These are phyloP conservation scores for Saccharomyces mikatae DNA, from an alignment of 805 yeast species.

Conservation along the genomic window DNA sequence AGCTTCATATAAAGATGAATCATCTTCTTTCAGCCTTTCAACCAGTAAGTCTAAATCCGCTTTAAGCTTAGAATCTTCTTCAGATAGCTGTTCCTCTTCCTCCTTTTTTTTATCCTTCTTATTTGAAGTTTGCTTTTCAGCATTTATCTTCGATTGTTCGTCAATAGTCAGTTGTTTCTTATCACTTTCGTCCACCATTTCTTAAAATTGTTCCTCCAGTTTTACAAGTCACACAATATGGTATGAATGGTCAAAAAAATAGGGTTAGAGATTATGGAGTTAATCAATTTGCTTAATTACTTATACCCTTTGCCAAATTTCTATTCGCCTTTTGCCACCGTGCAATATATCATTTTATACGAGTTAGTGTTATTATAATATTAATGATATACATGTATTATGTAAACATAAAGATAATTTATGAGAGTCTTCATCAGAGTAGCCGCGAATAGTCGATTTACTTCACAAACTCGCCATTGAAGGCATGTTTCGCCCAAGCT, in stretches of 20 bases:
- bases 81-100: conserved; percentile 78
- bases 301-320: background rate
- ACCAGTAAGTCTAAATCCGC: conserved; percentile 80
- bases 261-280: background rate
- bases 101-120: conserved; percentile 26
- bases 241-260: background rate
- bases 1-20: conserved; percentile 40
- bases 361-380: background rate
- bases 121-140: conserved; percentile 9
- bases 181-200: conserved; percentile 15
- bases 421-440: background rate
- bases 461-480: conserved; percentile 38
- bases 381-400: background rate
- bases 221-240: background rate
- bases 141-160: conserved; percentile 3
- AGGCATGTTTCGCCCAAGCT: conserved; percentile 58
- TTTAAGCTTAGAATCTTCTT: conserved; percentile 85
- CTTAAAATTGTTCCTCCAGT: background rate
- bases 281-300: background rate
- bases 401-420: background rate
- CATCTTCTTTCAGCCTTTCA: conserved; percentile 58
- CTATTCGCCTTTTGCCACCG: background rate
- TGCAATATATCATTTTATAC: background rate
- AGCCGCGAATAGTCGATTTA: background rate
- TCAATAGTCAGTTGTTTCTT: conserved; percentile 10